Base-by-base conservation (phyloP, 192 early-diverging fungal species). In the Spinellus fusiger region DNA sequence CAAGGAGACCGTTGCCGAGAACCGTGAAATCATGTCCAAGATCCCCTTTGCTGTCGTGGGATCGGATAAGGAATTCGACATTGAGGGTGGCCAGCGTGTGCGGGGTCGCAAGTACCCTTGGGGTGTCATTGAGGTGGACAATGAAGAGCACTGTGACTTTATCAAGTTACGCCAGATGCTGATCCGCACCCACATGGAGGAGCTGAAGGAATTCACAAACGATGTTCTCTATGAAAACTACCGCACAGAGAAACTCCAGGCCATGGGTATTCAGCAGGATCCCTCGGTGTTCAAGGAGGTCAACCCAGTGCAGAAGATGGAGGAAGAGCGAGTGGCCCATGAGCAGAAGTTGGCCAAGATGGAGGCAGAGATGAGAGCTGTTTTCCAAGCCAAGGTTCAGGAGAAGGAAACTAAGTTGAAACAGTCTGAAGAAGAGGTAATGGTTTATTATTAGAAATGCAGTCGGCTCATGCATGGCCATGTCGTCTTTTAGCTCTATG, bases 371-470 rank as follows among this genome's bases (percentile, higher is more conserved):
- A 99, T 99, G 96, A 94, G 93, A 75, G 80, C 87, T 44, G 96
- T 99, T 47, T 99, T 99, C 88, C 90, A 95, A 76, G 91, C 93
- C 59, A 97, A 99, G 84, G 96, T 99, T 3, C 89, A 93, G 57
- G 96, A 99, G 77, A 97, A 97, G 79, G 95, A 99, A 73, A 77
- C 92, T 65, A 97, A 97, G 79, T 81, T 99, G 59, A 99, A 96
- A 81, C 93, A 94, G 72, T 88, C 86, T 40, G 96, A 99, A 74
- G 94, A 96, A 61, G 96, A 90, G 54, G 67, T 69, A 62, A 57
- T 15, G 20, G 8, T 16, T 12, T 4, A 49, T 25, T 29, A 8
- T 73, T 29, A 20, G 40, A 22, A 56, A 28, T n/a, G 5, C 25
- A 40, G 12, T 47, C 16, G 26, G 26, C 0, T 22, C 1, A 22